Evolutionary conservation across 2,329 filamentous ascomycete species (phyloP), one percentile per base, ranked within the genome.

Genomic region (Penicillium verrucosum): DNA sequence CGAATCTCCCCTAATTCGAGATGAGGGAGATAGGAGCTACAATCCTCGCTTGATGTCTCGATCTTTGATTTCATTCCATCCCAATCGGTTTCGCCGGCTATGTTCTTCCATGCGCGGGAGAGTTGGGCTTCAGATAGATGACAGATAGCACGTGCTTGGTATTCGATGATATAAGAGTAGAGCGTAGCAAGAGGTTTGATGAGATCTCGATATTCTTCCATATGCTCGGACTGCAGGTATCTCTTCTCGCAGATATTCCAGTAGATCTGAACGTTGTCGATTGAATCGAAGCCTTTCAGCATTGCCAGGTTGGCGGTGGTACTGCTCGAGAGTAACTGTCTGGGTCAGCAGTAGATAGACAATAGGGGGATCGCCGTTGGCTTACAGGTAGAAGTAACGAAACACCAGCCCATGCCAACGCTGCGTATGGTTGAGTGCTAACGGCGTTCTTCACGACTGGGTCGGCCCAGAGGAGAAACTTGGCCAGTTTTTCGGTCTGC

Each of bases 151-250:
- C 42, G 51, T 12, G 51, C 51, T 21, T 53, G 51, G 25, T 53
- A 53, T 9, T 53, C 65, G 21, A 68, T 51, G 18, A 67, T 60
- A 21, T 59, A 45, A 7, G 61, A 64, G 49, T 67, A 68, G 30
- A 68, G 60, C n/a, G 58, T 48, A 6, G 51, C 41, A 12, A 64
- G 32, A 11, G 57, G 21, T 5, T 47, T 40, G 3, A 44, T 48
- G n/a, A 59, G 43, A 18, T 12, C 32, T 45, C 38, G 36, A 29
- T 37, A 47, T 34, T 47, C 27, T 23, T 38, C 34, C 25, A 18
- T 10, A 18, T 53, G n/a, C 40, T 45, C 6, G 12, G 40, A 23
- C 14, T 18, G 23, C 8, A 47, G 30, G 25, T 47, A 47, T 4
- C 9, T 47, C 18, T 47, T 23, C 14, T 47, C 44, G 44, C 30